phyloP scores from a whole-genome alignment of 1,139 yeast species.

The Taphrina sp. region DNA sequence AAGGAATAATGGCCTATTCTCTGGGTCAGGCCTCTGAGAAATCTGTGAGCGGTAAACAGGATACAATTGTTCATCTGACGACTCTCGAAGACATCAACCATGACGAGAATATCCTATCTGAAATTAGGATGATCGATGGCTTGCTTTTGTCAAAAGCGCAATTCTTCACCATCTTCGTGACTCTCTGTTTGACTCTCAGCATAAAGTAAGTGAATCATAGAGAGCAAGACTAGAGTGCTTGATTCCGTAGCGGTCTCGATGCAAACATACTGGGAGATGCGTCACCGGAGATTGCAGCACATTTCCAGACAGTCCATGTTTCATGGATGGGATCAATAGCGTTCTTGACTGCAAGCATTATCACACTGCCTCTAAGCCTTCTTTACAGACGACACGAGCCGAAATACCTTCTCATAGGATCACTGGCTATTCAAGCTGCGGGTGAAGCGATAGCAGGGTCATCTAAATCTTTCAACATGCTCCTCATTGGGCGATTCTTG shows the following conservation, averaged over 20 bases:
- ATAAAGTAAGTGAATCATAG: too few species aligned
- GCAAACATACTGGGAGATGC: conserved; percentile 17
- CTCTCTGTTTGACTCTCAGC: too few species aligned
- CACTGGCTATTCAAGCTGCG: neutral
- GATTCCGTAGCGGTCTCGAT: conserved; percentile 20
- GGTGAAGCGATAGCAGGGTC: conserved; percentile 14
- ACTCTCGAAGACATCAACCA: too few species aligned
- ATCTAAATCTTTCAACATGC: neutral
- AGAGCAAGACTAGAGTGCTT: too few species aligned
- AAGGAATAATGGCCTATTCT: too few species aligned
- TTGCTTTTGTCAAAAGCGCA: too few species aligned
- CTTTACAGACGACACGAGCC: conserved; percentile 2
- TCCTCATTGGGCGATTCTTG: conserved; percentile 9
- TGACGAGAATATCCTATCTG: too few species aligned
- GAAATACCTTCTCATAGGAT: conserved; percentile 5
- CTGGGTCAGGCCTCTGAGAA: too few species aligned
- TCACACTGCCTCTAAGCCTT: conserved; percentile 1
- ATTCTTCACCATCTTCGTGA: too few species aligned
- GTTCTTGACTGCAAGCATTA: neutral
- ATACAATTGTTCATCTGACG: too few species aligned
- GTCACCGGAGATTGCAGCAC: conserved; percentile 7
- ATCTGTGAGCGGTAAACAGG: too few species aligned
- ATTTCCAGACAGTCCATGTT: neutral
- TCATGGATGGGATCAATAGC: conserved; percentile 12
- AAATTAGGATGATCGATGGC: too few species aligned